Conservation (phyloP, 305 asterid genomes). For the Rubia peregrina region DNA sequence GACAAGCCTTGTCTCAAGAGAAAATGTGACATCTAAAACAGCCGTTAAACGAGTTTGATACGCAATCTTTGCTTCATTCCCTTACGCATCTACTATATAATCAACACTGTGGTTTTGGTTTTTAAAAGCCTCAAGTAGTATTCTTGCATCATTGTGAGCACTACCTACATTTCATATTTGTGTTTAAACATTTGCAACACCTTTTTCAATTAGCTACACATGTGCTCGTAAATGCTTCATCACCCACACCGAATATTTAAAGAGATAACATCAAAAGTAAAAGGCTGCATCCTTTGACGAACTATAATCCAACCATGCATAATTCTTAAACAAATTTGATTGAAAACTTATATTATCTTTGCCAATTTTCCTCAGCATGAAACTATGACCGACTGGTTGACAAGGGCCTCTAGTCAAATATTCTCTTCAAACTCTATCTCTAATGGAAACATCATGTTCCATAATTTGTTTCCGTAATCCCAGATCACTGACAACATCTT, state of each 20-base stretch:
- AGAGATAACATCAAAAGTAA: neutral
- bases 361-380: neutral
- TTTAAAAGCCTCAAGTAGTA: neutral
- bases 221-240: neutral
- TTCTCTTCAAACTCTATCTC: neutral
- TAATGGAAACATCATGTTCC: neutral
- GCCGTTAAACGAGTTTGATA: neutral
- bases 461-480: neutral
- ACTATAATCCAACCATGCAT: neutral
- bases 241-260: neutral
- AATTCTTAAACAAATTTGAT: neutral
- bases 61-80: neutral
- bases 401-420: slow-evolving; percentile 1
- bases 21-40: neutral
- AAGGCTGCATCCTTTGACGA: neutral
- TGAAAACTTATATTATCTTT: neutral
- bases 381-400: neutral
- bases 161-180: neutral
- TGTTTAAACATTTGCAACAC: neutral
- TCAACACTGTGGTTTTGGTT: neutral
- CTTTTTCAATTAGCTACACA: neutral
- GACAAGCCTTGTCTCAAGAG: neutral
- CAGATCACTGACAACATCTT: neutral
- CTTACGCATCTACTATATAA: neutral
- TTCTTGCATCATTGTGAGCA: neutral